Percentiles rank a stretch among this genome's conserved stretches.
These are phyloP conservation scores for Deuterostichococcus epilithicus DNA, from an alignment of 139 green algal species.

Conservation along the genomic window DNA sequence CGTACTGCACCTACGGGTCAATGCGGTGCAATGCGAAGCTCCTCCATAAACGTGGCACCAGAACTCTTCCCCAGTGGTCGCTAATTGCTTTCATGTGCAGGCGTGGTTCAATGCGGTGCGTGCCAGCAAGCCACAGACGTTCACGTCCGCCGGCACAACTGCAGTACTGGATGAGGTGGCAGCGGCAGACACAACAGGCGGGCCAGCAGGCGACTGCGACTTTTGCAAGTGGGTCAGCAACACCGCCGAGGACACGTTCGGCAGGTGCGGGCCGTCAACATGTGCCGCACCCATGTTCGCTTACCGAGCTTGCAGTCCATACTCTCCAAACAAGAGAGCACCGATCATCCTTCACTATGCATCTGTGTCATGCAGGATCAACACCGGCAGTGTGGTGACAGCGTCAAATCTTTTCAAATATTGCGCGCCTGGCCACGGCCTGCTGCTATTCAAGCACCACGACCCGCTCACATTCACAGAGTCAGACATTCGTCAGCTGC, in stretches of 20 bases:
- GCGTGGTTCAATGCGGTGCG: constrained; percentile 67
- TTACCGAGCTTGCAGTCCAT: neutral
- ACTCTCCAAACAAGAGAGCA: neutral
- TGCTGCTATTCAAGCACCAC: constrained; percentile 81
- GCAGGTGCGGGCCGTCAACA: constrained; percentile 22
- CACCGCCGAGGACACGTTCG: constrained; percentile 60
- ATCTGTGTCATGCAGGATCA: constrained; percentile 28
- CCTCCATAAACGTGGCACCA: neutral
- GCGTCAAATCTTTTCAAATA: constrained; percentile 88
- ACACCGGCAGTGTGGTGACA: constrained; percentile 56
- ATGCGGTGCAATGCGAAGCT: too few species aligned
- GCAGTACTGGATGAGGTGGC: constrained; percentile 39
- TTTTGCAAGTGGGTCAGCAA: constrained; percentile 64
- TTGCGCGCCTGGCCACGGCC: constrained; percentile 61
- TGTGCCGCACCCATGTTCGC: neutral
- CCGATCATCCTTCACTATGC: neutral
- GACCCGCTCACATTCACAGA: constrained; percentile 66
- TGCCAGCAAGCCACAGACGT: constrained; percentile 69
- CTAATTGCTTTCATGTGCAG: constrained; percentile 15
- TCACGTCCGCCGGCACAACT: constrained; percentile 12
- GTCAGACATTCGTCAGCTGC: constrained; percentile 50
- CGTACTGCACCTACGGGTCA: neutral
- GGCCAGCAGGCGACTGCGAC: constrained; percentile 43
- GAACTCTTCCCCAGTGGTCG: neutral
- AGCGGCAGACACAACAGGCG: constrained; percentile 3